phyloP scores from a whole-genome alignment of 352 stramenopile species.

The Sclerospora graminicola region DNA sequence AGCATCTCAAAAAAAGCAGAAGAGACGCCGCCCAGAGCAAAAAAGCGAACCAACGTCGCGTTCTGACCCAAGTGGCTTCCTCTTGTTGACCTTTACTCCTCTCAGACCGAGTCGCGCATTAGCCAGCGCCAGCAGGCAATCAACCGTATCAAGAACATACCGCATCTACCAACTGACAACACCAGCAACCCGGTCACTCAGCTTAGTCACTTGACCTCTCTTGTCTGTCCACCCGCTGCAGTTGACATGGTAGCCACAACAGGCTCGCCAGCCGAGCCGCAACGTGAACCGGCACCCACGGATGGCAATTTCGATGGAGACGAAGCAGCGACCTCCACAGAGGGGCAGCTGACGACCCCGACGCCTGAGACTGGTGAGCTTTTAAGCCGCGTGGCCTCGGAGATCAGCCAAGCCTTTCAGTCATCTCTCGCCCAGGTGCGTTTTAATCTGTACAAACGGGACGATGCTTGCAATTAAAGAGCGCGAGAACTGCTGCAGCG shows the following conservation, averaged over 20 bases:
- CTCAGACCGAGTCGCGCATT: conserved; percentile 12
- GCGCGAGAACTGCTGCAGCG: neutral
- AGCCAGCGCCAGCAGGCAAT: conserved; percentile 9
- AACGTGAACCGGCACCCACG: conserved; percentile 18
- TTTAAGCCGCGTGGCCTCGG: conserved; percentile 19
- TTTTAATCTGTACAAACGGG: neutral
- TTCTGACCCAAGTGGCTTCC: conserved; percentile 30
- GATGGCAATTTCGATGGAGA: conserved; percentile 9
- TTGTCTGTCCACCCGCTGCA: neutral
- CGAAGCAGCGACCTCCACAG: conserved; percentile 3
- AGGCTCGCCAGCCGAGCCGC: conserved; percentile 18
- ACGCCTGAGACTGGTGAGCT: conserved; percentile 16
- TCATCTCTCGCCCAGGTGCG: conserved; percentile 25
- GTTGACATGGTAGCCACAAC: conserved; percentile 21
- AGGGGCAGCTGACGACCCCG: conserved; percentile 12
- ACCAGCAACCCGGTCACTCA: conserved; percentile 4
- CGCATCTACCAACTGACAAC: conserved; percentile 3
- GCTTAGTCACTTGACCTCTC: conserved; percentile 1
- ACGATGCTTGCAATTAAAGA: neutral
- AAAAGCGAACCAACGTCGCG: conserved; percentile 29
- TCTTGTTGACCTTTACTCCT: conserved; percentile 11
- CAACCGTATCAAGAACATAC: conserved; percentile 8
- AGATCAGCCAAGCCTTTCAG: conserved; percentile 31
- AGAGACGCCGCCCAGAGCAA: conserved; percentile 26
- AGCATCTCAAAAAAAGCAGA: conserved; percentile 34